phyloP scores from a whole-genome alignment of 169 alveolate species.

The Nephromyces sp. region DNA sequence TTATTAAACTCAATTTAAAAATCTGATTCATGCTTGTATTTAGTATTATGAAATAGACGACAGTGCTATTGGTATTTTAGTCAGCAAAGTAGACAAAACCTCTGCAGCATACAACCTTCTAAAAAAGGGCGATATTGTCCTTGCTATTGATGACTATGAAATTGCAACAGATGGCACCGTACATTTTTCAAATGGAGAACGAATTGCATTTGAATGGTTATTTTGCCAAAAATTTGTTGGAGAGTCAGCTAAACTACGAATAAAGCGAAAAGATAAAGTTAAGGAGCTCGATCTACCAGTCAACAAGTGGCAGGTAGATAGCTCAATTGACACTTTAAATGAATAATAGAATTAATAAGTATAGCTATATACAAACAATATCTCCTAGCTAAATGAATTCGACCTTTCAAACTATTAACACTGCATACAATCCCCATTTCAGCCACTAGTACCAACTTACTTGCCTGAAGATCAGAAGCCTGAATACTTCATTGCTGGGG shows the following conservation, averaged over 20 bases:
- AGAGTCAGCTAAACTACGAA: not conserved
- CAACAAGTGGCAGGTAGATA: constrained; percentile 3
- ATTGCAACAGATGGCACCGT: constrained; percentile 42
- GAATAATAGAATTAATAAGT: too few relatives aligned
- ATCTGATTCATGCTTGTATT: not conserved
- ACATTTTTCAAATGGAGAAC: constrained; percentile 26
- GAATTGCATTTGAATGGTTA: constrained; percentile 29
- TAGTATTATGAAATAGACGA: not conserved
- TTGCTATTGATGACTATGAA: constrained; percentile 6
- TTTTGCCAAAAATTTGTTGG: constrained; percentile 33
- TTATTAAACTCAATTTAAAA: not conserved
- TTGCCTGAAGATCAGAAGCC: constrained; percentile 33
- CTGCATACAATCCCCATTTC: too few relatives aligned
- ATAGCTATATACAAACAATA: too few relatives aligned
- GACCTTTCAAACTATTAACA: too few relatives aligned
- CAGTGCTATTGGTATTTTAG: not conserved
- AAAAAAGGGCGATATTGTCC: constrained; percentile 29
- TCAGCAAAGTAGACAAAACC: constrained; percentile 25
- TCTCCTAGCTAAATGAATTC: too few relatives aligned
- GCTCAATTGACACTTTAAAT: too few relatives aligned
- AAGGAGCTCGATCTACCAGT: constrained; percentile 2
- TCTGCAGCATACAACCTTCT: constrained; percentile 20
- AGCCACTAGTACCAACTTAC: constrained; percentile 36
- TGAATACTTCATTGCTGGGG: constrained; percentile 23
- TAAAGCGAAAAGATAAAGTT: constrained; percentile 1